Conservation (phyloP, 225 moss, liverwort and hornwort genomes). For the Antitrichia curtipendula region DNA sequence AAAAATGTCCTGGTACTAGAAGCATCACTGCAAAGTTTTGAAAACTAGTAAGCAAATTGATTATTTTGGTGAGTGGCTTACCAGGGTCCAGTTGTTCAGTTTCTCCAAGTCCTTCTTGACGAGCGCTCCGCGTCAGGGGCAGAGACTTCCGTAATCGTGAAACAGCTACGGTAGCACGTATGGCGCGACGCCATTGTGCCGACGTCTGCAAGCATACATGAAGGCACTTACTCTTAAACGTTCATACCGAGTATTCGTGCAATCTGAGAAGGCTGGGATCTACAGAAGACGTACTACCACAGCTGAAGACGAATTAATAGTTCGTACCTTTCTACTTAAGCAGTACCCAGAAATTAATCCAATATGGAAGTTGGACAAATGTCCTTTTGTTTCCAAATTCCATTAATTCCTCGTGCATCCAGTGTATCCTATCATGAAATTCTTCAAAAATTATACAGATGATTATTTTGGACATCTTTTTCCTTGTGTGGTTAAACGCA, state of each 20-base stretch:
- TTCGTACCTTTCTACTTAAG: too few species aligned
- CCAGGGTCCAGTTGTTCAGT: not conserved
- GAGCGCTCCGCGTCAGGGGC: not conserved
- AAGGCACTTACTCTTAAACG: not conserved
- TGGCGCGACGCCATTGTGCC: not conserved
- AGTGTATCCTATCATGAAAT: too few species aligned
- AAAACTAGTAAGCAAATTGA: not conserved
- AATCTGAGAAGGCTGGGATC: not conserved
- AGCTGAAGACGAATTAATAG: too few species aligned
- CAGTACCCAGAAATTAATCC: too few species aligned
- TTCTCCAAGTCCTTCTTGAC: not conserved
- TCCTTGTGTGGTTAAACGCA: too few species aligned
- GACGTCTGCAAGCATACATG: not conserved
- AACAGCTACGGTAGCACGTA: not conserved
- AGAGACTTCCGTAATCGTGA: not conserved
- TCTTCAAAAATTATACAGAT: too few species aligned
- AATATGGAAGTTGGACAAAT: too few species aligned
- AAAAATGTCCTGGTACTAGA: not conserved
- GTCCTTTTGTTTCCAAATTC: too few species aligned
- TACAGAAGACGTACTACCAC: too few species aligned
- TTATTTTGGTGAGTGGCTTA: not conserved
- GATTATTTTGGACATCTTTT: too few species aligned
- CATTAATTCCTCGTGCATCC: too few species aligned
- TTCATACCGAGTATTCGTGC: not conserved
- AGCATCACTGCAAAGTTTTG: not conserved